phyloP scores from a whole-genome alignment of 306 rosid genomes.

The Rosa persica region DNA sequence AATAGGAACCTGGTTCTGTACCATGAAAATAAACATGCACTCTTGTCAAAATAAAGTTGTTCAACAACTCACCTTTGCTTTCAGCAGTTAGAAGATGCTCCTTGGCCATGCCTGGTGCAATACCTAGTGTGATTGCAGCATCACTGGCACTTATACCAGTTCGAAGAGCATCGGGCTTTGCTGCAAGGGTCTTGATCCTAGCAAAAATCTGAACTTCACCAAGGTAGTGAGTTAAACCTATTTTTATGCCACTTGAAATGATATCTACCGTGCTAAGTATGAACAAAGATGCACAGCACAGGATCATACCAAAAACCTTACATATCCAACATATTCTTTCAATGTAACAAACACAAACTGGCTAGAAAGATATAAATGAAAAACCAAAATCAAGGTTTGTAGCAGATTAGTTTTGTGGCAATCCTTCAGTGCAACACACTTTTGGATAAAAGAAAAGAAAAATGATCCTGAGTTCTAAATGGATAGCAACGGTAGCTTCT shows the following conservation, averaged over 20 bases:
- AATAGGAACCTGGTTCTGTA: not conserved
- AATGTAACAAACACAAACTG: not conserved
- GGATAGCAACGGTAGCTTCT: not conserved
- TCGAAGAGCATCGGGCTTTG: conserved; percentile 75
- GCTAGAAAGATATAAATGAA: not conserved
- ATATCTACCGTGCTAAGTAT: not conserved
- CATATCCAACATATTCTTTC: not conserved
- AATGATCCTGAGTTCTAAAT: not conserved
- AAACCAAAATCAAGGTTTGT: not conserved
- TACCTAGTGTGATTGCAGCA: conserved; percentile 86
- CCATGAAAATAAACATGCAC: not conserved
- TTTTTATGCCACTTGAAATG: conserved; percentile 19
- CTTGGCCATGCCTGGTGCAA: conserved; percentile 98
- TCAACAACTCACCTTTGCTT: conserved; percentile 63
- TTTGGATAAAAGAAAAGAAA: not conserved
- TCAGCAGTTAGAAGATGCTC: conserved; percentile 96
- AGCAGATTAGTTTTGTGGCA: not conserved
- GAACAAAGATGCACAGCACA: not conserved
- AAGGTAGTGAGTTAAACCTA: conserved; percentile 13
- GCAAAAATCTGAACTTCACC: conserved; percentile 59
- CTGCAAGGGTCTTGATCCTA: conserved; percentile 69
- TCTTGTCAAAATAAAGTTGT: conserved; percentile 9
- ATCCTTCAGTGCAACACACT: not conserved
- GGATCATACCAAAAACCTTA: not conserved
- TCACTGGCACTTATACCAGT: conserved; percentile 89